These are phyloP conservation scores for Microbotryum scabiosae DNA, from an alignment of 1,284 basidiomycete species.

Conservation along the genomic window DNA sequence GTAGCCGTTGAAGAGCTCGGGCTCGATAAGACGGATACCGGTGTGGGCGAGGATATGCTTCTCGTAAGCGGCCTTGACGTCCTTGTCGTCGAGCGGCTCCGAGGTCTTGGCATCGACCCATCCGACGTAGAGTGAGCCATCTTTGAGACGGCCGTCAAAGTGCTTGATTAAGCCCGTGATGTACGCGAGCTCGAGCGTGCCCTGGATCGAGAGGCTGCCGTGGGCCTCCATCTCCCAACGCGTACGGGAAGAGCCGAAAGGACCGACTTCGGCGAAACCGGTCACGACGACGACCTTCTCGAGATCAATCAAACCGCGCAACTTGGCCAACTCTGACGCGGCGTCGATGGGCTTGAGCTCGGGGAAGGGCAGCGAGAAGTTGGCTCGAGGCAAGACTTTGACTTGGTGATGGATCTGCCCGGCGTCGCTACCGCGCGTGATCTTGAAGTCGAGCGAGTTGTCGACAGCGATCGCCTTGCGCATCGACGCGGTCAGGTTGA, in stretches of 20 bases:
- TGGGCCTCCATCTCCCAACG: constrained; percentile 98
- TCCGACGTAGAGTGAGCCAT: constrained; percentile 84
- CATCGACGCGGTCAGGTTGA: constrained; percentile 74
- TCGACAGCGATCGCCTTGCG: constrained; percentile 88
- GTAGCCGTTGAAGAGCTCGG: constrained; percentile 93
- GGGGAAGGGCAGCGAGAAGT: constrained; percentile 95
- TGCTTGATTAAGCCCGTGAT: constrained; percentile 98
- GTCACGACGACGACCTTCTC: constrained; percentile 94
- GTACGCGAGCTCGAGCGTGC: constrained; percentile 99
- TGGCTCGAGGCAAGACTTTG: constrained; percentile 86
- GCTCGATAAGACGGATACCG: constrained; percentile 94
- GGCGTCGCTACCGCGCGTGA: constrained; percentile 80
- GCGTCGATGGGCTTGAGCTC: constrained; percentile 51
- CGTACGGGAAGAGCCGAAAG: constrained; percentile 97
- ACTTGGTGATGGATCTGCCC: constrained; percentile 90
- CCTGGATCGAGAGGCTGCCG: constrained; percentile 90
- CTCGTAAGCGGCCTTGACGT: constrained; percentile 87
- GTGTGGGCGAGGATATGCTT: constrained; percentile 85
- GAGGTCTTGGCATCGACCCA: constrained; percentile 94
- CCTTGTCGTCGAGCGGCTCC: constrained; percentile 98
- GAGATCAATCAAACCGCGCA: constrained; percentile 81
- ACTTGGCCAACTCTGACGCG: constrained; percentile 61
- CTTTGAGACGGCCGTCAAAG: constrained; percentile 91
- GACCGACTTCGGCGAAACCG: constrained; percentile 96
- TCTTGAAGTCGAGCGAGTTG: constrained; percentile 89